phyloP scores from a whole-genome alignment of 345 rosid genomes.

The Stellera chamaejasme region DNA sequence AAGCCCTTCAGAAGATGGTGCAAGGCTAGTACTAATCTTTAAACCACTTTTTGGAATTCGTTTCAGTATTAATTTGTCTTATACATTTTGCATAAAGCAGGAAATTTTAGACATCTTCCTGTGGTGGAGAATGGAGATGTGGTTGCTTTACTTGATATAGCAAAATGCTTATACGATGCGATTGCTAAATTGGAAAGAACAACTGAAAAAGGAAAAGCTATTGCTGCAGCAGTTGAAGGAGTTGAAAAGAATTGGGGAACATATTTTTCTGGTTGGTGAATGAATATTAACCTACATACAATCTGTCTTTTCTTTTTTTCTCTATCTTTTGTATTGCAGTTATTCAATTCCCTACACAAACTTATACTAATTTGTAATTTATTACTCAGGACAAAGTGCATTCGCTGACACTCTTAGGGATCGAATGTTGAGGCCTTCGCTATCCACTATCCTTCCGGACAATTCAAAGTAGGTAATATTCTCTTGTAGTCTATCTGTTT shows the following conservation, averaged over 20 bases:
- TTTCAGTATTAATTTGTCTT: background rate
- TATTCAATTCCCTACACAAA: background rate
- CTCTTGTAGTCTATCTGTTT: conserved; percentile 17
- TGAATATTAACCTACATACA: no score
- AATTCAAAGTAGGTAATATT: conserved; percentile 91
- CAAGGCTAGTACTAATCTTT: conserved; percentile 39
- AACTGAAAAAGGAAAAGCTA: conserved; percentile 90
- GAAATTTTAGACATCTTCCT: conserved; percentile 90
- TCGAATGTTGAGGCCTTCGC: conserved; percentile 77
- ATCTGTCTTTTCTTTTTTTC: background rate
- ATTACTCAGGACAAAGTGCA: conserved; percentile 53
- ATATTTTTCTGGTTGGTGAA: conserved; percentile 50
- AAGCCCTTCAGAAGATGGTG: conserved; percentile 97
- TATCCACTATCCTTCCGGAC: conserved; percentile 70
- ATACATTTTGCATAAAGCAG: conserved; percentile 17
- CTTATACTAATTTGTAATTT: background rate
- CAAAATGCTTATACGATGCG: conserved; percentile 89
- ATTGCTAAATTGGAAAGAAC: conserved; percentile 96
- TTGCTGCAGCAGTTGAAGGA: conserved; percentile 97
- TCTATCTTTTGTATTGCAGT: no score
- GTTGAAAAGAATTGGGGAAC: conserved; percentile 86
- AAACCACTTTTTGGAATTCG: background rate
- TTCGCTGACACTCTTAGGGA: conserved; percentile 79
- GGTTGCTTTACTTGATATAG: conserved; percentile 82
- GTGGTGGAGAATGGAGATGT: conserved; percentile 96